Percentiles rank a stretch among this genome's conserved stretches.
Conservation (phyloP, 1,284 basidiomycete genomes). For the Tremellales sp. region DNA sequence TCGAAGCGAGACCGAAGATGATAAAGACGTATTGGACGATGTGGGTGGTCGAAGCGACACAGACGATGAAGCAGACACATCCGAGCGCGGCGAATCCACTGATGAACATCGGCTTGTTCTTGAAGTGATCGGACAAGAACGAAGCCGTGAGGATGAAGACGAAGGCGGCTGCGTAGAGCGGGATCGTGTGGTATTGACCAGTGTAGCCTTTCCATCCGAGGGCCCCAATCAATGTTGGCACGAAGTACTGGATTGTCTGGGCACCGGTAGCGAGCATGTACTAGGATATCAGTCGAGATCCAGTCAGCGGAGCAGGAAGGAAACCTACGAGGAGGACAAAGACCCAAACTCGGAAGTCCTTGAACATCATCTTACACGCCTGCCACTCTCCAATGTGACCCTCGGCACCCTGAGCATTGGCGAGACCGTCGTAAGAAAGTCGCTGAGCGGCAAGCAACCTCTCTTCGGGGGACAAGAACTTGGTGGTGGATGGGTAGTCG, state of each 20-base stretch:
- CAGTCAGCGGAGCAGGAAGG: constrained; percentile 1
- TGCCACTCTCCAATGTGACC: constrained; percentile 41
- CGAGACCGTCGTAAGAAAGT: constrained; percentile 48
- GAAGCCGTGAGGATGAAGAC: constrained; percentile 48
- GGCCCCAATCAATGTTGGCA: constrained; percentile 47
- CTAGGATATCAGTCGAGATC: neutral
- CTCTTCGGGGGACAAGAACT: constrained; percentile 49
- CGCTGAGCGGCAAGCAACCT: constrained; percentile 48
- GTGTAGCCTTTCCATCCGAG: constrained; percentile 47
- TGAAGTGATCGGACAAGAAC: constrained; percentile 47
- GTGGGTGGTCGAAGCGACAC: constrained; percentile 39
- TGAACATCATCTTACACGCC: constrained; percentile 45
- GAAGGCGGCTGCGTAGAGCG: constrained; percentile 47
- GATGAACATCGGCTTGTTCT: constrained; percentile 49
- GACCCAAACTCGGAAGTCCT: constrained; percentile 35
- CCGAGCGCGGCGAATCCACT: constrained; percentile 34
- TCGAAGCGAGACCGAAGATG: constrained; percentile 51
- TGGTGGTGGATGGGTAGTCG: constrained; percentile 48
- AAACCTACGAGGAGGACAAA: constrained; percentile 44
- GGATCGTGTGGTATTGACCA: constrained; percentile 53
- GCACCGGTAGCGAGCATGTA: constrained; percentile 50
- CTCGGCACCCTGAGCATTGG: constrained; percentile 30
- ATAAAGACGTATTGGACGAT: constrained; percentile 51
- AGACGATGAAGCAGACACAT: constrained; percentile 48
- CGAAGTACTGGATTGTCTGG: constrained; percentile 53